Base-by-base conservation (phyloP, 352 stramenopile genomes). In the Phytopythium cucurbitacearum region DNA sequence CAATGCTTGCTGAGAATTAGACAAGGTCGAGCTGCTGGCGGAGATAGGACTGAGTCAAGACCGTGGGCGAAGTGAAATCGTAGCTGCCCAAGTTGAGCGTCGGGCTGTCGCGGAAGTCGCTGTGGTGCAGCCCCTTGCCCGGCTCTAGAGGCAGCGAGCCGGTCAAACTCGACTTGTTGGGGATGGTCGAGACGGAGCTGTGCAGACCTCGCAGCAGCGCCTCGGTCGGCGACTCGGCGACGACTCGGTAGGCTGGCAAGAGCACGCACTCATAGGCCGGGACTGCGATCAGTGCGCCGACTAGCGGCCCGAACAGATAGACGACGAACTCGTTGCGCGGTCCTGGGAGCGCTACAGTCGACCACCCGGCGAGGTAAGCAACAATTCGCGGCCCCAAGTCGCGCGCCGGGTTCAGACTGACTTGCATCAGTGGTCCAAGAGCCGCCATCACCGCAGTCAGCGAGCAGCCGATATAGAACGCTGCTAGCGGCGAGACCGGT, bases 301-400 rank as follows among this genome's bases (percentile, higher is more conserved):
- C 13, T 6, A 80, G 56, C 1, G 81, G 81, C 3, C 70, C 81
- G 28, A 89, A 7, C 21, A 87, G 62, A 53, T 91, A 92, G 9
- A 88, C 60, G 81, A 81, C 92, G 43, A 71, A 84, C 33, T 62
- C 72, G 40, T 70, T 62, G 21, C 59, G 59, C 6, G 76, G 78
- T 16, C 83, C 73, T 7, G 66, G 71, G 10, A 80, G 41, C 4
- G 65, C 62, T 36, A 62, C 47, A 11, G 50, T 59, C 7, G 67
- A 67, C 84, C 84, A 94, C 13, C 84, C 84, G 35, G 78, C 76
- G 32, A 75, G 57, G n/a, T 48, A 65, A 1, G 76, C 80, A 8
- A 92, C 64, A 38, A 93, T 56, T 13, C 78, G 60, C 37, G 82
- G 80, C 1, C 84, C 84, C 52, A 94, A 85, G 58, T 94, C 84